Base-by-base conservation (phyloP, 306 rosid species). In the Notholithocarpus densiflorus region DNA sequence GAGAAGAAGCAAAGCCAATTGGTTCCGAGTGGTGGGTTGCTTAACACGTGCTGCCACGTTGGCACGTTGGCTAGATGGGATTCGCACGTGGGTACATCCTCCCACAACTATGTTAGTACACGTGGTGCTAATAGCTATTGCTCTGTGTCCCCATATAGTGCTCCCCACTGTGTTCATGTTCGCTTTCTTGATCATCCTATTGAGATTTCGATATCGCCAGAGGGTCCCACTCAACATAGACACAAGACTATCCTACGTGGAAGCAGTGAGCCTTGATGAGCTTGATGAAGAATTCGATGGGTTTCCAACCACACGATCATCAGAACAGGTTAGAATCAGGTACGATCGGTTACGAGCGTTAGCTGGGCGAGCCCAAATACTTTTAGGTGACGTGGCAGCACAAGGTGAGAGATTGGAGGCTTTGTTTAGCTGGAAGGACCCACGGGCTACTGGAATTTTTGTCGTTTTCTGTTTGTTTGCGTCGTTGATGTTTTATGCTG, bases 371-470 rank as follows among this genome's bases (percentile, higher is more conserved):
- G 98, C 95, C 43, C 98, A 92, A 31, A 85, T 83, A 0, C 40
- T 92, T 14, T 53, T 94, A 8, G 98, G 93, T 29, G 98, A 92
- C 83, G 83, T 94, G 85, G 97, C 98, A 1, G 90, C 98, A 1
- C 97, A 92, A 66, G 97, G 98, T 21, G 98, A 94, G 89, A 81
- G 97, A 2, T 55, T 94, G 80, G 97, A 91, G 31, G 98, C 97
- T 7, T 34, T 94, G 71, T 91, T 86, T 23, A 84, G 75, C 52
- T 91, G 97, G 98, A 80, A 90, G 80, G 97, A 94, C 59, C 97
- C 97, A 2, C 82, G 98, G 12, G 98, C 97, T 3, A 92, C 97
- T 0, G 97, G 91, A 26, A 88, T 94, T 45, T 92, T 94, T 45
- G 91, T 86, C 12, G 87, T 91, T 20, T 73, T 92, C 18, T 92